Evolutionary conservation across 2,329 filamentous ascomycete species (phyloP).

Genomic region (Claviceps monticola): DNA sequence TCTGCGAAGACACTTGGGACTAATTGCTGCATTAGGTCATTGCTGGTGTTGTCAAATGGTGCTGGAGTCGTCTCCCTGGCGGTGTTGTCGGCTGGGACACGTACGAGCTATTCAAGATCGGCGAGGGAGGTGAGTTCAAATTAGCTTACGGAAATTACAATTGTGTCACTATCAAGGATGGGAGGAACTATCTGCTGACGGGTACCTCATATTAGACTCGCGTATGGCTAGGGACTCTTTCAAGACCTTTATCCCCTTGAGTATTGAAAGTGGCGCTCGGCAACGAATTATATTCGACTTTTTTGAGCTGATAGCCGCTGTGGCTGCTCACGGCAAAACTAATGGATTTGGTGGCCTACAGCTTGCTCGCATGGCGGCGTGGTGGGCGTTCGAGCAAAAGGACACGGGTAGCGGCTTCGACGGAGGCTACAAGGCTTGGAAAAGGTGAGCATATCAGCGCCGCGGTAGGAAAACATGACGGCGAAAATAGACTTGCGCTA

Average conservation of each 20-base stretch:
- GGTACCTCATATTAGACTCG: slow-evolving; percentile 48
- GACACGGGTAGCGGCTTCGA: slow-evolving; percentile 88
- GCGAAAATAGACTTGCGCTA: not conserved
- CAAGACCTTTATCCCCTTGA: slow-evolving; percentile 89
- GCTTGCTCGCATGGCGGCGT: slow-evolving; percentile 85
- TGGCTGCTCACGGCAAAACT: slow-evolving; percentile 82
- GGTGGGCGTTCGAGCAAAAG: slow-evolving; percentile 94
- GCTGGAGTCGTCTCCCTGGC: slow-evolving; percentile 82
- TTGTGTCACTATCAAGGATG: too few species aligned
- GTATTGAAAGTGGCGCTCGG: slow-evolving; percentile 73
- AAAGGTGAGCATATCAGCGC: slow-evolving; percentile 30
- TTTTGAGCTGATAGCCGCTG: slow-evolving; percentile 81
- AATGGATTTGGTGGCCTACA: slow-evolving; percentile 92
- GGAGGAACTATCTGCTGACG: not conserved
- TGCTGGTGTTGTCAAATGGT: slow-evolving; percentile 93
- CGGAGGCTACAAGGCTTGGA: slow-evolving; percentile 82
- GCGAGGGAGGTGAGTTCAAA: slow-evolving; percentile 62
- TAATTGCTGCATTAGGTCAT: slow-evolving; percentile 51
- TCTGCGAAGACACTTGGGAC: not conserved
- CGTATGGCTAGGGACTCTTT: slow-evolving; percentile 86
- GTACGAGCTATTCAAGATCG: slow-evolving; percentile 90
- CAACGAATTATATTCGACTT: slow-evolving; percentile 90
- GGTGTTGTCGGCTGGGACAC: slow-evolving; percentile 95
- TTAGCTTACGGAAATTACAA: not conserved
- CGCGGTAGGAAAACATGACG: not conserved